Evolutionary conservation across 371 early-diverging fungal species (phyloP), one percentile per base, ranked within the genome.

Genomic region (Apophysomyces variabilis): DNA sequence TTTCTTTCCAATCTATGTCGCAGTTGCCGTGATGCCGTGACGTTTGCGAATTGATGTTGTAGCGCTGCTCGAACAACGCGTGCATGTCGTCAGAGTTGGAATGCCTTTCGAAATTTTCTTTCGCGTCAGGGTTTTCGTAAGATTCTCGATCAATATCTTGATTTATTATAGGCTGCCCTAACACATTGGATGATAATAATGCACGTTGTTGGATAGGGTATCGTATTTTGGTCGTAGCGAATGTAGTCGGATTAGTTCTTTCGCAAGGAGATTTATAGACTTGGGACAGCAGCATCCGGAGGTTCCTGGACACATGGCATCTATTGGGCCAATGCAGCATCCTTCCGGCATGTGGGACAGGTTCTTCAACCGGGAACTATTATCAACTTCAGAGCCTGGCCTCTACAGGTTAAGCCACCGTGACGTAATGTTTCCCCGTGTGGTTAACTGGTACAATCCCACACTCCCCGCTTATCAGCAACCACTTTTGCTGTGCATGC

Each of bases 321-420:
- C 21, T 50, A 21, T 50, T 50, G 54, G 54, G 54, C 54, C 54
- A 50, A 50, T 50, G 54, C 35, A 50, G n/a, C 54, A 50, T 50
- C 54, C 21, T 50, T 50, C 8, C 54, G 54, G 54, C 54, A 50
- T 50, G 54, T 50, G 54, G 54, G 54, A 50, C 54, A 50, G 54
- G 54, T 21, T 21, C 54, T 50, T 50, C 21, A 4, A 50, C n/a
- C 7, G 18, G 16, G n/a, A 16, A 4, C 6, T 18, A 1, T 21
- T 5, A 16, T 0, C 21, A 21, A 21, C 21, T 9, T 21, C 21
- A 4, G 11, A 16, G 54, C 41, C 41, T 13, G 41, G 13, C 8
- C 8, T 13, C 41, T 41, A 13, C 8, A 41, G 41, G 41, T 8
- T 41, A 41, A 41, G 41, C 41, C 41, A 41, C 41, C 41, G 41